Base-by-base conservation (phyloP, 2,329 filamentous ascomycete species). In the Seiridium cupressi region DNA sequence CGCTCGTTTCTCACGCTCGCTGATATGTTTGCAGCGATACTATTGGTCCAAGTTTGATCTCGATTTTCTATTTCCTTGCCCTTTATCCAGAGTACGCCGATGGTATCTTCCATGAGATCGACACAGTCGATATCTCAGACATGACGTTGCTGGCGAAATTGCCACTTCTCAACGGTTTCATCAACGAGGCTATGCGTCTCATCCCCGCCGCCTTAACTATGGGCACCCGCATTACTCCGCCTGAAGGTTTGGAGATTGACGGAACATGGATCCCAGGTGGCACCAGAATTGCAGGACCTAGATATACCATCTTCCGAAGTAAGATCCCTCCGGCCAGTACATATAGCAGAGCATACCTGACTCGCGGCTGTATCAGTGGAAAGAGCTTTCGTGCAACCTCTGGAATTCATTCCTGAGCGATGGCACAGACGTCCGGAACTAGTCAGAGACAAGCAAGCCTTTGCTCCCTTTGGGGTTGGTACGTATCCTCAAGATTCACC, bases 361-460 rank as follows among this genome's bases (percentile, higher is more conserved):
- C 32, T 31, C 2, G 2, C 32, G 34, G 44, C 32, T 36, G 8
- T 38, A 18, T 48, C 44, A 46, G 18, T 32, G 31, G 13, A 11
- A 11, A 5, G 13, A 42, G 42, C 9, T 2, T 76, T 74, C 60
- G 68, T 61, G 40, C 51, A 55, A 2, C 64, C 68, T 7, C 58
- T 62, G 1, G 70, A 74, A 31, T 77, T 77, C 57, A 68, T 78
- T 5, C 76, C 76, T 2, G 74, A 78, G 57, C 66, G 76, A 34
- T 78, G 74, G 73, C 59, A 58, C 4, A 59, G 59, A 1, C 58
- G 59, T 8, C 32, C 61, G 1, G 11, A 61, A 8, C 54, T 64
- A 49, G 46, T 64, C 11, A n/a, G 6, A 10, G 40, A 55, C 36
- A 44, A 26, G 18, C 36, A 11, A 5, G 51, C 36, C 5, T 55